phyloP scores from a whole-genome alignment of 768 basidiomycete genomes.

The Phlegmacium glaucopus region DNA sequence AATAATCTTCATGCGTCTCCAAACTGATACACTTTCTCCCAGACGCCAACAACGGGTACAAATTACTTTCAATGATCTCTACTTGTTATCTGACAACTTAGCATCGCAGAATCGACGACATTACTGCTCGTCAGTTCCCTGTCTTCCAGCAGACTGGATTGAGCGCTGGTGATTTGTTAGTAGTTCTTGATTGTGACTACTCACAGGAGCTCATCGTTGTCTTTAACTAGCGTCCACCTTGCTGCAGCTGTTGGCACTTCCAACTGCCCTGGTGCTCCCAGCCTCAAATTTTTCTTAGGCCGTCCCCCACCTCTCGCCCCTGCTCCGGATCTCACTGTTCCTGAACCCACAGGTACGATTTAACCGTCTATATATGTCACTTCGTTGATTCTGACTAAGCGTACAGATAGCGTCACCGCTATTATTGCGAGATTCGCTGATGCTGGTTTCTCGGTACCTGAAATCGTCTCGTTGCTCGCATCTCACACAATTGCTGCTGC shows the following conservation, averaged over 20 bases:
- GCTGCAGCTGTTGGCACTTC: constrained; percentile 22
- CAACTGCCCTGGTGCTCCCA: constrained; percentile 35
- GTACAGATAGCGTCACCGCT: constrained; percentile 16
- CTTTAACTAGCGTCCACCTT: constrained; percentile 12
- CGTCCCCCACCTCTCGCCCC: constrained; percentile 19
- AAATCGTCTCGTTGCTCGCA: constrained; percentile 18
- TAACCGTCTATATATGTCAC: neutral
- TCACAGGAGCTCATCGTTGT: neutral
- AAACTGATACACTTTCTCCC: constrained; percentile 7
- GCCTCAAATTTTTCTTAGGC: constrained; percentile 27
- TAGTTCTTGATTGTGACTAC: neutral
- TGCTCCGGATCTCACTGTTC: constrained; percentile 20
- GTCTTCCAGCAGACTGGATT: constrained; percentile 10
- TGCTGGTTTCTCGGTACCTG: constrained; percentile 19
- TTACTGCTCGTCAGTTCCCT: constrained; percentile 14
- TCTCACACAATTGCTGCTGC: constrained; percentile 21
- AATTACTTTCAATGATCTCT: neutral
- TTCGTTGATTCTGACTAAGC: neutral
- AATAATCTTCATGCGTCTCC: neutral
- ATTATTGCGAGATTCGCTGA: constrained; percentile 24
- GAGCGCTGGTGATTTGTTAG: constrained; percentile 18
- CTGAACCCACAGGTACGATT: constrained; percentile 10
- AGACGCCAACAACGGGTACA: constrained; percentile 17
- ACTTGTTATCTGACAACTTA: no score
- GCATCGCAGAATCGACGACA: constrained; percentile 11